phyloP scores from a whole-genome alignment of 306 rosid genomes.

The Rosa rugosa region DNA sequence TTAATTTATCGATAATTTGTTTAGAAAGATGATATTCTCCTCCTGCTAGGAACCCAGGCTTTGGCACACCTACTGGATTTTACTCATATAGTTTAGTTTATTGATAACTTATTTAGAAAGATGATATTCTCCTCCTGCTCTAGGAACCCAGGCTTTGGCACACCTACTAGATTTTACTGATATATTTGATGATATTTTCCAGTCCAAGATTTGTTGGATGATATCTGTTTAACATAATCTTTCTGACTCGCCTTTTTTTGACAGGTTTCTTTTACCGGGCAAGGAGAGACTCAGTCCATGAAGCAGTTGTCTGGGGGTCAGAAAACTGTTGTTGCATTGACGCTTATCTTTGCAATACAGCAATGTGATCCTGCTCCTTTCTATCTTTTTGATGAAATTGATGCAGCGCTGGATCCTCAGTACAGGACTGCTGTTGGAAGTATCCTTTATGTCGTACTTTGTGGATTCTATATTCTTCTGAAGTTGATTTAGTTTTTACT shows the following conservation, averaged over 20 bases:
- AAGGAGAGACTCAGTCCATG: slow-evolving; percentile 99
- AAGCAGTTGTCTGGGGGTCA: slow-evolving; percentile 98
- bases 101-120: not conserved
- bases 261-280: slow-evolving; percentile 97
- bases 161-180: not conserved
- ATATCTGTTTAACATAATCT: not conserved
- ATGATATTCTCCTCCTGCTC: not conserved
- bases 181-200: not conserved
- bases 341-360: slow-evolving; percentile 97
- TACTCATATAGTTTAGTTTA: not conserved
- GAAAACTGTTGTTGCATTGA: slow-evolving; percentile 96
- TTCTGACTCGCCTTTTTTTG: slow-evolving; percentile 18
- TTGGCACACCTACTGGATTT: not conserved
- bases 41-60: not conserved
- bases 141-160: not conserved
- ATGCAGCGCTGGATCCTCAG: slow-evolving; percentile 97
- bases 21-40: not conserved
- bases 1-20: not conserved
- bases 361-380: slow-evolving; percentile 99
- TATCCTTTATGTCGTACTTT: slow-evolving; percentile 54
- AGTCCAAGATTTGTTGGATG: not conserved
- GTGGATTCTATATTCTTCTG: not conserved
- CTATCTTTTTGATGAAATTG: slow-evolving; percentile 96
- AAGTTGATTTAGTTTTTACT: not conserved
- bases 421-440: slow-evolving; percentile 98